phyloP scores from a whole-genome alignment of 2,329 filamentous ascomycete species.

The Diaporthe nobilis region DNA sequence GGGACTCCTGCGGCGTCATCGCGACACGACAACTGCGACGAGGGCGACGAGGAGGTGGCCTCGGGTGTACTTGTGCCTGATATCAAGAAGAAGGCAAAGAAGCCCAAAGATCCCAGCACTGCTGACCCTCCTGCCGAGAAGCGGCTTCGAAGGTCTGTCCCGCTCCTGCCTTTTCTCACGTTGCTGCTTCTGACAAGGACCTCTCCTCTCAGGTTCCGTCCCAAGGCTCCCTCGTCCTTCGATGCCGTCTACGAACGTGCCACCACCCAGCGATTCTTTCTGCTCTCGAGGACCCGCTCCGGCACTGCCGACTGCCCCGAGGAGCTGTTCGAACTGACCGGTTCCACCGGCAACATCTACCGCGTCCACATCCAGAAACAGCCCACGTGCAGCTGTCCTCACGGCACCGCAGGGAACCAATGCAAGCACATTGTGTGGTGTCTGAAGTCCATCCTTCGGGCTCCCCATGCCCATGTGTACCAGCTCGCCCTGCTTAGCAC shows the following conservation, averaged over 20 bases:
- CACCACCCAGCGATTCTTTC: slow-evolving; percentile 60
- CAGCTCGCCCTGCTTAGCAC: slow-evolving; percentile 72
- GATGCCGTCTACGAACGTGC: slow-evolving; percentile 56
- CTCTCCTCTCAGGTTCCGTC: slow-evolving; percentile 46
- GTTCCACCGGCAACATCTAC: slow-evolving; percentile 77
- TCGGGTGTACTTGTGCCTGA: neutral
- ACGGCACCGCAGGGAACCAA: slow-evolving; percentile 66
- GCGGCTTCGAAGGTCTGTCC: slow-evolving; percentile 36
- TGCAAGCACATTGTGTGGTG: slow-evolving; percentile 78
- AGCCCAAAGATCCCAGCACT: neutral
- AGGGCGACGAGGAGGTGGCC: neutral
- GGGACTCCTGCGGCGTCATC: neutral
- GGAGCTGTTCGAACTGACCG: slow-evolving; percentile 72
- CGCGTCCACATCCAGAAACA: slow-evolving; percentile 65
- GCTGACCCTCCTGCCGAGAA: slow-evolving; percentile 19
- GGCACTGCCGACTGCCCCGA: slow-evolving; percentile 57
- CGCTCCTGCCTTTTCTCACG: neutral
- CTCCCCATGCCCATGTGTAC: slow-evolving; percentile 68
- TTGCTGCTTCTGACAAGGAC: neutral
- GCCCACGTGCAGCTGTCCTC: slow-evolving; percentile 70
- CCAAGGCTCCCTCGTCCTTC: slow-evolving; percentile 53
- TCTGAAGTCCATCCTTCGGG: slow-evolving; percentile 71
- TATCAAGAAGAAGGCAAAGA: slow-evolving; percentile 22
- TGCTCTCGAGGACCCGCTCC: slow-evolving; percentile 57
- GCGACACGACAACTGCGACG: neutral